Evolutionary conservation across 1,284 basidiomycete genomes (phyloP).

Genomic region (Vanrija humicola): DNA sequence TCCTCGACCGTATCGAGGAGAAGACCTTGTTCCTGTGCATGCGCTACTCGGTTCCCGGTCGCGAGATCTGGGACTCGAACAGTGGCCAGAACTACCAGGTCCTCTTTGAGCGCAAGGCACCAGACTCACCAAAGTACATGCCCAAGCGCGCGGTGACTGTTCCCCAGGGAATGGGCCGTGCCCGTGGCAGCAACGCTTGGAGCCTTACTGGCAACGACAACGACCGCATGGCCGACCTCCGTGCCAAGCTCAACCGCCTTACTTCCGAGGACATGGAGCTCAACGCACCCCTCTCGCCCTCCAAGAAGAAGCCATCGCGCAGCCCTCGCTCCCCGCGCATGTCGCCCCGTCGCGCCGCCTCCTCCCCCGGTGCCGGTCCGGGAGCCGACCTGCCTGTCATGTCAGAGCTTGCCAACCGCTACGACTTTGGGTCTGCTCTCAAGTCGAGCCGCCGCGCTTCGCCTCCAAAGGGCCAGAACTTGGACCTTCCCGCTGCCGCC

Average conservation of each 20-base stretch:
- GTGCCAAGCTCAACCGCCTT: constrained; percentile 51
- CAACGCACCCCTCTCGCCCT: constrained; percentile 6
- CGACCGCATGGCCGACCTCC: constrained; percentile 49
- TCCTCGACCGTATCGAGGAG: constrained; percentile 64
- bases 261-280: constrained; percentile 47
- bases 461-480: constrained; percentile 9
- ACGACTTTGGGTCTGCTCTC: constrained; percentile 55
- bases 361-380: constrained; percentile 27
- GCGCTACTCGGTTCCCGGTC: constrained; percentile 67
- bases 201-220: constrained; percentile 44
- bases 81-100: constrained; percentile 72
- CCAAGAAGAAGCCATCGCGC: constrained; percentile 3
- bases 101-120: constrained; percentile 35
- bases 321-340: constrained; percentile 20
- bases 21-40: constrained; percentile 81
- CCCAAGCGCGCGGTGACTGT: constrained; percentile 19
- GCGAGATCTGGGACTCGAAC: constrained; percentile 89
- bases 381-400: constrained; percentile 8
- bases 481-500: no score
- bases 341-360: constrained; percentile 18
- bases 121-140: constrained; percentile 16
- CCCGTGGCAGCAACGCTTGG: constrained; percentile 44
- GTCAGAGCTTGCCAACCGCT: constrained; percentile 41
- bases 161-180: constrained; percentile 33
- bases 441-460: constrained; percentile 42